Conservation (phyloP, 2,329 filamentous ascomycete genomes). For the Graphiopsis chlorocephala region DNA sequence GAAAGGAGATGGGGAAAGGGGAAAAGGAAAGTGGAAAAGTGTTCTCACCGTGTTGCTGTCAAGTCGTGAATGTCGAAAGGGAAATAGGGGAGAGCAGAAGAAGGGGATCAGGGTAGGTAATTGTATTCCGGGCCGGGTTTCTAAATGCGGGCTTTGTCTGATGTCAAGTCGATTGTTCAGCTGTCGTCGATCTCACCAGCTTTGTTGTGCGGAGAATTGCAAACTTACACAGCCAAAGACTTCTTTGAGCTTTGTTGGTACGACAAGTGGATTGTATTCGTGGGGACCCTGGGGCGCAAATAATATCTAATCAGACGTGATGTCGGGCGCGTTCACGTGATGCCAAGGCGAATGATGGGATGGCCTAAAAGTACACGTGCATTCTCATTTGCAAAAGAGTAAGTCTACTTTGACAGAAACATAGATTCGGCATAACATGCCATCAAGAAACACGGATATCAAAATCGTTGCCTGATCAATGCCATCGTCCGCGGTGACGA, state of each 20-base stretch:
- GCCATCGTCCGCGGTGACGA: not conserved
- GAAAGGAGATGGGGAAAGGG: slow-evolving; percentile 2
- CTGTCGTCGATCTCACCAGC: not conserved
- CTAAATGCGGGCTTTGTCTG: slow-evolving; percentile 12
- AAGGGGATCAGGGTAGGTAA: not conserved
- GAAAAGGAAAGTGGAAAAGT: not conserved
- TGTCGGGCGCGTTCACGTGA: not conserved
- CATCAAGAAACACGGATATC: not conserved
- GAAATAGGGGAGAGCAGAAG: not conserved
- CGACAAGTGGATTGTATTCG: slow-evolving; percentile 8
- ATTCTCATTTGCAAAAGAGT: slow-evolving; percentile 3
- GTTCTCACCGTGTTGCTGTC: slow-evolving; percentile 12
- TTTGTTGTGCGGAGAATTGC: not conserved
- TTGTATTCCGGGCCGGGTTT: slow-evolving; percentile 4
- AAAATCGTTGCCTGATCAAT: not conserved
- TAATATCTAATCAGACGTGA: not conserved
- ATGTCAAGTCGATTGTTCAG: not conserved
- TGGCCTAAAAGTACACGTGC: slow-evolving; percentile 3
- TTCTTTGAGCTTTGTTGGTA: slow-evolving; percentile 3
- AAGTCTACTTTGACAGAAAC: slow-evolving; percentile 7
- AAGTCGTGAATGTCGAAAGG: slow-evolving; percentile 8
- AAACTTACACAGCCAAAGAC: not conserved
- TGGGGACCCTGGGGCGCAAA: not conserved
- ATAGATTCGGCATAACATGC: not conserved
- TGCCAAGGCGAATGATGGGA: not conserved